Evolutionary conservation across 1,139 yeast genomes (phyloP), one percentile per base, ranked within the genome.

Genomic region (Diutina neorugosa): DNA sequence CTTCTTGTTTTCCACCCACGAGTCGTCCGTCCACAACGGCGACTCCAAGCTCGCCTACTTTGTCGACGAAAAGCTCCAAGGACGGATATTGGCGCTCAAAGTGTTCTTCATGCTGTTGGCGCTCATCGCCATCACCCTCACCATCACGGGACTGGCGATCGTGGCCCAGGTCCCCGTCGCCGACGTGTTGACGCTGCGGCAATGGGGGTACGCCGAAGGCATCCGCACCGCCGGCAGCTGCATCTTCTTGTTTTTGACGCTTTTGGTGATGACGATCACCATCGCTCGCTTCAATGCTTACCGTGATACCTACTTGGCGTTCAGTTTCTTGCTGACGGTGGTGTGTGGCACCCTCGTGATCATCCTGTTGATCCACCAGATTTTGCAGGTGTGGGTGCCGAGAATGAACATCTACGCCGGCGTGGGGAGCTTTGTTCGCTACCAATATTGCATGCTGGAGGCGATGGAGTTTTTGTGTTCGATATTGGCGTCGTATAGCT

Each of bases 401-500:
- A 4, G 27, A 8, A 25, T 46, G 50, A 46, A 46, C 40, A 16
- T 46, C 21, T 46, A 46, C 16, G 14, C 16, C n/a, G 37, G 23
- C 20, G 50, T 46, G 21, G 14, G 12, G 4, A 16, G 23, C 11
- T 46, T 46, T 46, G 50, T 46, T 6, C 37, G 40, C 14, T 46
- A 16, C 21, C 37, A 46, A 14, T 46, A 46, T 27, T 46, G 50
- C 19, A 46, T 46, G 40, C 23, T 4, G 14, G 11, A 23, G 50
- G 40, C 41, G 21, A 25, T 27, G 40, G 50, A 46, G 21, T 46
- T 25, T 27, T 27, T 46, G 40, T 46, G 50, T 11, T 27, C 50
- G 8, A n/a, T 46, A 5, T n/a, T 46, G 14, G 50, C 50, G 11
- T 46, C 50, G n/a, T 46, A 46, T 16, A 46, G 50, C 27, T 46